Evolutionary conservation across 345 rosid genomes (phyloP).

Genomic region (Eucalyptus pauciflora): DNA sequence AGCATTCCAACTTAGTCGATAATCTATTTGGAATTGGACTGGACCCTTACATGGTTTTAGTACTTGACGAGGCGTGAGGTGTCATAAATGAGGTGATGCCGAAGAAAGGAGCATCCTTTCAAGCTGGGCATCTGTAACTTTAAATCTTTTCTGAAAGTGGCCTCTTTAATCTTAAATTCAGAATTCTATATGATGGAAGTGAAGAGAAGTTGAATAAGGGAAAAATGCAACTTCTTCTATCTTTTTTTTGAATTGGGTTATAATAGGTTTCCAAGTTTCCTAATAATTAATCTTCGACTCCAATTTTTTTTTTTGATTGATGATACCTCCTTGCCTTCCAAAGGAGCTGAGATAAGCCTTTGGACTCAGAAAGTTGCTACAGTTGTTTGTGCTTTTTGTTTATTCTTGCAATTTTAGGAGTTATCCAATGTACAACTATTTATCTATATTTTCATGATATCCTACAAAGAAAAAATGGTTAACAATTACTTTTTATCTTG

Average conservation of each 20-base stretch:
- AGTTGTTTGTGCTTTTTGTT: background rate
- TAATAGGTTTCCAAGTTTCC: background rate
- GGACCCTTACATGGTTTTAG: background rate
- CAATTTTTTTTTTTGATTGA: no score
- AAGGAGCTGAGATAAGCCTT: background rate
- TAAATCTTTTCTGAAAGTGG: background rate
- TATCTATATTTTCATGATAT: background rate
- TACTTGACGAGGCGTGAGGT: background rate
- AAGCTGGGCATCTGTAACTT: background rate
- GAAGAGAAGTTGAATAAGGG: background rate
- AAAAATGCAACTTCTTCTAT: background rate
- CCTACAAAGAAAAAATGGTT: background rate
- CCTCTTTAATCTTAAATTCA: background rate
- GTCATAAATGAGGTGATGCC: background rate
- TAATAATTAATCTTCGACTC: background rate
- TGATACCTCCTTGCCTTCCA: background rate
- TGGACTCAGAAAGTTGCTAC: background rate
- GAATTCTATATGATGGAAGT: background rate
- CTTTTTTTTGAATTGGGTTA: background rate
- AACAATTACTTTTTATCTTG: background rate
- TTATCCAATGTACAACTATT: background rate
- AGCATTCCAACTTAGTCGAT: background rate
- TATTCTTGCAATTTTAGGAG: background rate
- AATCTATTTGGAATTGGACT: background rate
- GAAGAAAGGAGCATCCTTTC: background rate